Evolutionary conservation across 1,284 basidiomycete species (phyloP).

Genomic region (Golubevia sp.): DNA sequence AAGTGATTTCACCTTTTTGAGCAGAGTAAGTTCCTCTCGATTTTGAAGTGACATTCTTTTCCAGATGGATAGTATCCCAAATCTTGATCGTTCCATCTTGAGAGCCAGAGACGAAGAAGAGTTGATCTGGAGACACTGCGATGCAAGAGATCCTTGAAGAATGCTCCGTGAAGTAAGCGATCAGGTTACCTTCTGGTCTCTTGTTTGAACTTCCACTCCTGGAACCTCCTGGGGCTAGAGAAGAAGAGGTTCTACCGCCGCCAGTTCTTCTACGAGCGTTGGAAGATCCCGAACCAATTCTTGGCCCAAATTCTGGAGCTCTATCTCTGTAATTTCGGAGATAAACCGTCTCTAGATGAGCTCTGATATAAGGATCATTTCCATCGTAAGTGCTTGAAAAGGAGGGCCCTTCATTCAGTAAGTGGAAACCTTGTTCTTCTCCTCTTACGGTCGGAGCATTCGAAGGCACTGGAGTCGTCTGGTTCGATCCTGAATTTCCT

Average conservation of each 20-base stretch:
- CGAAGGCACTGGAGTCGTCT: slow-evolving; percentile 6
- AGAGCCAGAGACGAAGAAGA: slow-evolving; percentile 89
- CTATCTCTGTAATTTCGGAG: slow-evolving; percentile 28
- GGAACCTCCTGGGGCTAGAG: slow-evolving; percentile 11
- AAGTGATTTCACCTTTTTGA: slow-evolving; percentile 60
- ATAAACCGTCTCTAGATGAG: slow-evolving; percentile 49
- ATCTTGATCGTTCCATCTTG: slow-evolving; percentile 82
- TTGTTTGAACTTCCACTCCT: slow-evolving; percentile 10
- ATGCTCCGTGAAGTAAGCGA: slow-evolving; percentile 64
- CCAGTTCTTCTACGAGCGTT: slow-evolving; percentile 11
- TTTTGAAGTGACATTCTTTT: slow-evolving; percentile 70
- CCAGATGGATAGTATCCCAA: slow-evolving; percentile 79
- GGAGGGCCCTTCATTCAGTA: slow-evolving; percentile 7
- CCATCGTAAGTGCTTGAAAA: slow-evolving; percentile 52
- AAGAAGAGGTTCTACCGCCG: slow-evolving; percentile 1
- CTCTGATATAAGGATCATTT: slow-evolving; percentile 50
- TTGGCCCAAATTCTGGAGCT: slow-evolving; percentile 23
- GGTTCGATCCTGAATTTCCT: neutral
- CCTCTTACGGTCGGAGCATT: slow-evolving; percentile 21
- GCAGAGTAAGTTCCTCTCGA: slow-evolving; percentile 61
- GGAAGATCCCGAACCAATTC: slow-evolving; percentile 15
- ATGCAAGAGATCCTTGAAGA: slow-evolving; percentile 71
- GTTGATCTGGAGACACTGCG: slow-evolving; percentile 86
- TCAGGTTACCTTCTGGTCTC: slow-evolving; percentile 45
- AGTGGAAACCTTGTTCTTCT: slow-evolving; percentile 9